Percentiles rank a stretch among this genome's conserved stretches.
Evolutionary conservation across 208 protist species (phyloP).

Genomic region (Vickermania ingenoplastis): DNA sequence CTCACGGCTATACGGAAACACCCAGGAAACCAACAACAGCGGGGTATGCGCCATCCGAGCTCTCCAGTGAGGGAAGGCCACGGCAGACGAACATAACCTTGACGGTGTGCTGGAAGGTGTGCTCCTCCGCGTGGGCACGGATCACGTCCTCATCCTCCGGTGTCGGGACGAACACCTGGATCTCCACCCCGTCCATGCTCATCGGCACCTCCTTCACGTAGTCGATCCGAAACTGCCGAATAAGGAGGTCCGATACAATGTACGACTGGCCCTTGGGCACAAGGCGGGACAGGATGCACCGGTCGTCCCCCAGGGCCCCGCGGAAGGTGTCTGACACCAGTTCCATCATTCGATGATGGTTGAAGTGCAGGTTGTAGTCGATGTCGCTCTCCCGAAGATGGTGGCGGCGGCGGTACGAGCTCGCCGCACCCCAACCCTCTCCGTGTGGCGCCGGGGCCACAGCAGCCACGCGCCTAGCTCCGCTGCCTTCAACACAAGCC

Average conservation of each 20-base stretch:
- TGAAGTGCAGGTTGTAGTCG: constrained; percentile 73
- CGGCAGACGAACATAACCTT: background rate
- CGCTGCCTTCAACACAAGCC: background rate
- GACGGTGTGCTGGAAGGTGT: background rate
- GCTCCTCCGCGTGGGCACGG: background rate
- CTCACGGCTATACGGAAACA: too few relatives aligned
- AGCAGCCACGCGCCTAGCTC: too few relatives aligned
- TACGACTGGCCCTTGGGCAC: constrained; percentile 12
- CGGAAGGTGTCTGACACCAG: constrained; percentile 52
- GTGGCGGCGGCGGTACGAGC: constrained; percentile 14
- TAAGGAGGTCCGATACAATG: constrained; percentile 29
- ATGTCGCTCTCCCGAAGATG: constrained; percentile 52
- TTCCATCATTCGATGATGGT: constrained; percentile 41
- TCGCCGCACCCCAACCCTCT: background rate
- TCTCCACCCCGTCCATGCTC: constrained; percentile 13
- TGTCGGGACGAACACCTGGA: background rate
- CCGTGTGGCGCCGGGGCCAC: background rate
- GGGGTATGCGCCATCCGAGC: background rate
- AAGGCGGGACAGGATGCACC: constrained; percentile 23
- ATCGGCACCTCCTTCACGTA: constrained; percentile 59
- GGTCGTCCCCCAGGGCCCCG: constrained; percentile 11
- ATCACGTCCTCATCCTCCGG: background rate
- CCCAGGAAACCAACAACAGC: background rate
- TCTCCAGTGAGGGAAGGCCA: background rate
- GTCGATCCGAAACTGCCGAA: constrained; percentile 51